A percentile compares a stretch with the other conserved stretches of the same genome.
Evolutionary conservation across 2,329 filamentous ascomycete species (phyloP).

Genomic region (Bimuria novae-zelandiae): DNA sequence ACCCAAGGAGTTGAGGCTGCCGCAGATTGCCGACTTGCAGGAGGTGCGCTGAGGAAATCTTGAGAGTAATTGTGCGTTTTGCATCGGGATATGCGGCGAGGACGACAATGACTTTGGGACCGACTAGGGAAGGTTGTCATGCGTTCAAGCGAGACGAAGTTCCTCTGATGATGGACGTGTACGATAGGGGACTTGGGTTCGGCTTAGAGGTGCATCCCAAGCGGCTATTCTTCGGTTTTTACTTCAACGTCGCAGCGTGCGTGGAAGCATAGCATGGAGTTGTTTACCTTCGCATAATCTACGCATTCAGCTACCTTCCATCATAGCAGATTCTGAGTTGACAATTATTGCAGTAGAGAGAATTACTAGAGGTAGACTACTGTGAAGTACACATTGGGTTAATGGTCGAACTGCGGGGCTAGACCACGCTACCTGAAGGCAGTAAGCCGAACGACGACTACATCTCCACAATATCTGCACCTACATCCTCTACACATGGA

Average conservation of each 20-base stretch:
- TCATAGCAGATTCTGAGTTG: too few relatives aligned
- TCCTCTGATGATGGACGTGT: not conserved
- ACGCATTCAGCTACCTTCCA: not conserved
- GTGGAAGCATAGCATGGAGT: constrained; percentile 8
- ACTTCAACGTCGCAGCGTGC: not conserved
- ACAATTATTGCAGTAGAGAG: too few relatives aligned
- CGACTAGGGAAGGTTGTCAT: too few relatives aligned
- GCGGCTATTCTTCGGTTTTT: constrained; percentile 8
- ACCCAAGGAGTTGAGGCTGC: constrained; percentile 21
- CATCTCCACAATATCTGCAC: constrained; percentile 9
- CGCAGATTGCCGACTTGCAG: constrained; percentile 19
- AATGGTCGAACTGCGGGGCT: constrained; percentile 4
- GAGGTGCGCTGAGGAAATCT: constrained; percentile 20
- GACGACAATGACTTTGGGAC: not conserved
- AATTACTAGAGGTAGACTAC: not conserved
- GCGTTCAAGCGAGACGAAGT: not conserved
- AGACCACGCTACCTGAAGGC: not conserved
- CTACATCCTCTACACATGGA: not conserved
- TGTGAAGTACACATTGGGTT: not conserved
- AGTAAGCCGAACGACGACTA: constrained; percentile 8
- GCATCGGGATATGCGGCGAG: not conserved
- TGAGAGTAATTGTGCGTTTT: not conserved
- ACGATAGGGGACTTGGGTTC: not conserved
- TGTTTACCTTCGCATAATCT: not conserved
- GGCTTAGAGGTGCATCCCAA: too few relatives aligned